phyloP scores from a whole-genome alignment of 2,329 filamentous ascomycete genomes.

The Fusarium sacchari region DNA sequence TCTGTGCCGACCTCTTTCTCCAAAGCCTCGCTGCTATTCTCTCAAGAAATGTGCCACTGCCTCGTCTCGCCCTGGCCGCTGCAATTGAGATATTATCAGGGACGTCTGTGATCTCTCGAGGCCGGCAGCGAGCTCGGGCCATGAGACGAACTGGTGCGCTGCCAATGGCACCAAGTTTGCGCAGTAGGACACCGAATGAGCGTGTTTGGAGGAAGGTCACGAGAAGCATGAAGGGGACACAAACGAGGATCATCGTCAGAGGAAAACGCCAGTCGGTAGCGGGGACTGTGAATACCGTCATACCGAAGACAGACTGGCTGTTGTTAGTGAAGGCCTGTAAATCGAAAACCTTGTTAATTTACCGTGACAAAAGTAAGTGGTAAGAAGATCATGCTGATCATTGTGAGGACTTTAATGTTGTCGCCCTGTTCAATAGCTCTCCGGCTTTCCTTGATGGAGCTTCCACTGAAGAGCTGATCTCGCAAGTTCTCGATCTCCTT shows the following conservation, averaged over 20 bases:
- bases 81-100: constrained; percentile 36
- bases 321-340: background rate
- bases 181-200: constrained; percentile 47
- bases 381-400: constrained; percentile 70
- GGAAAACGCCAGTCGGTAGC: constrained; percentile 58
- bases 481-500: constrained; percentile 66
- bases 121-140: constrained; percentile 3
- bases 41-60: constrained; percentile 1
- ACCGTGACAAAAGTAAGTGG: constrained; percentile 70
- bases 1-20: background rate
- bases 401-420: constrained; percentile 68
- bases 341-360: constrained; percentile 12
- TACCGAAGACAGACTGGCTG: constrained; percentile 62
- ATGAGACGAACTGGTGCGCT: constrained; percentile 5
- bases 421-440: constrained; percentile 72
- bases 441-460: constrained; percentile 69
- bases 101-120: constrained; percentile 27
- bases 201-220: constrained; percentile 58
- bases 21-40: constrained; percentile 22
- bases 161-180: constrained; percentile 28
- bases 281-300: constrained; percentile 57
- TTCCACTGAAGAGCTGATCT: constrained; percentile 71
- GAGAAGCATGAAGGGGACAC: constrained; percentile 60
- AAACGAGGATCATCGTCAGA: constrained; percentile 72
- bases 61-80: constrained; percentile 3